Evolutionary conservation across 768 basidiomycete species (phyloP), one percentile per base, ranked within the genome.

Genomic region (Podaxis sp.): DNA sequence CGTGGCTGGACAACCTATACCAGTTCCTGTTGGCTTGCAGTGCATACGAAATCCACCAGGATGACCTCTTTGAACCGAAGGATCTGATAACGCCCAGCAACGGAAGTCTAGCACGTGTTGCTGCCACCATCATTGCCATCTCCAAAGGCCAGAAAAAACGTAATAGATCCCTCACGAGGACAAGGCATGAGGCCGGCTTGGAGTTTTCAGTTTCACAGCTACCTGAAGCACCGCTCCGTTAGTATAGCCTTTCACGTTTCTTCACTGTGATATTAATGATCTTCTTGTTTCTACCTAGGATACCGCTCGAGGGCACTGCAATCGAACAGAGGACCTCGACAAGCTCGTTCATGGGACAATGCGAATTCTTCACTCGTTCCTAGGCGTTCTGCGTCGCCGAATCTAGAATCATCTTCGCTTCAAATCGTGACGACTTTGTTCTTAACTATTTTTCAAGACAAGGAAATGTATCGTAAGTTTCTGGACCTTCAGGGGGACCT

Each of bases 401-500:
- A 28, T 4, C 14, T 32, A 5, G 14, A 32, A n/a, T 18, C 35
- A 5, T 18, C 16, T 18, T 25, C 55, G 11, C 18, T 42, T 5
- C 37, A 28, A 28, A 27, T 32, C 9, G 38, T n/a, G 35, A 21
- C 27, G 42, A 25, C 38, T 23, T 21, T 55, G 13, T 28, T 55
- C 23, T 44, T 40, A 23, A 46, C 40, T n/a, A 55, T 55, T 5
- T n/a, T 55, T 5, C 4, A 35, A 25, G 38, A 55, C 3, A 55
- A 55, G 44, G 27, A 42, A 3, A 52, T 37, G 7, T 63, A 59
- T 18, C 57, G 56, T 21, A 28, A 47, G 21, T 44, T 63, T 9
- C 23, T 63, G 25, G 40, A 44, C 3, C 42, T 63, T n/a, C 21
- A 46, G 32, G 50, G 44, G 4, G 27, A 54, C 1, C 21, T 48